phyloP scores from a whole-genome alignment of 768 basidiomycete genomes.

The Daedaleopsis sinensis region DNA sequence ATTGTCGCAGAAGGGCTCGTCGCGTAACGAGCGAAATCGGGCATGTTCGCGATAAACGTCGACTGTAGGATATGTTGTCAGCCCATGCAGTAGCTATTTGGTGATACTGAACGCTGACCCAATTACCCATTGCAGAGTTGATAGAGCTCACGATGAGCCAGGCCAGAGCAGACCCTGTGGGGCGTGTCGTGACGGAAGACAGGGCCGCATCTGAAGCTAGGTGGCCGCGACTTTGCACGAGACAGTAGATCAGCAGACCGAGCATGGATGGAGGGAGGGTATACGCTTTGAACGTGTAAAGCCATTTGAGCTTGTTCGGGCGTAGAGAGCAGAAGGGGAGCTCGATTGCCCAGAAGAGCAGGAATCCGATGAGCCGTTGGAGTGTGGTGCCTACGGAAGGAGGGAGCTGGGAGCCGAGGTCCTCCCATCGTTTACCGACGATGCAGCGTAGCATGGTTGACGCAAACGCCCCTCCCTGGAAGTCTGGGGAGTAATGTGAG shows the following conservation, averaged over 20 bases:
- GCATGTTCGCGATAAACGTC: slow-evolving; percentile 25
- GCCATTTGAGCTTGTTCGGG: slow-evolving; percentile 18
- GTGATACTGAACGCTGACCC: slow-evolving; percentile 4
- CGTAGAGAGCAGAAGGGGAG: slow-evolving; percentile 23
- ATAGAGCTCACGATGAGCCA: slow-evolving; percentile 23
- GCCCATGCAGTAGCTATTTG: neutral
- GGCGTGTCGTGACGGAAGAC: slow-evolving; percentile 4
- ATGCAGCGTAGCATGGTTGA: slow-evolving; percentile 24
- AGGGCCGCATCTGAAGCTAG: slow-evolving; percentile 12
- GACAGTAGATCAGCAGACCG: slow-evolving; percentile 23
- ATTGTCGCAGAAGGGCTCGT: slow-evolving; percentile 14
- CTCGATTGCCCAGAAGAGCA: slow-evolving; percentile 22
- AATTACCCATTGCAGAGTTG: slow-evolving; percentile 24
- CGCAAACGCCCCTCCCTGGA: slow-evolving; percentile 20
- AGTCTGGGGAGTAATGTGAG: slow-evolving; percentile 6
- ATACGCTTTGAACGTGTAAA: slow-evolving; percentile 24
- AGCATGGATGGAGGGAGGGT: slow-evolving; percentile 20
- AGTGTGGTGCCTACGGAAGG: slow-evolving; percentile 20
- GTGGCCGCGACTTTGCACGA: slow-evolving; percentile 19
- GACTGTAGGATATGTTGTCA: slow-evolving; percentile 3
- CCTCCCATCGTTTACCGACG: slow-evolving; percentile 19
- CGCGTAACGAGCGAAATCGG: slow-evolving; percentile 24
- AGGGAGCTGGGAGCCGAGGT: slow-evolving; percentile 16
- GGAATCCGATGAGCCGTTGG: slow-evolving; percentile 22
- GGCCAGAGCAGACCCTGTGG: slow-evolving; percentile 13